phyloP scores from a whole-genome alignment of 2,329 filamentous ascomycete species.

The Calonectria hawksworthii region DNA sequence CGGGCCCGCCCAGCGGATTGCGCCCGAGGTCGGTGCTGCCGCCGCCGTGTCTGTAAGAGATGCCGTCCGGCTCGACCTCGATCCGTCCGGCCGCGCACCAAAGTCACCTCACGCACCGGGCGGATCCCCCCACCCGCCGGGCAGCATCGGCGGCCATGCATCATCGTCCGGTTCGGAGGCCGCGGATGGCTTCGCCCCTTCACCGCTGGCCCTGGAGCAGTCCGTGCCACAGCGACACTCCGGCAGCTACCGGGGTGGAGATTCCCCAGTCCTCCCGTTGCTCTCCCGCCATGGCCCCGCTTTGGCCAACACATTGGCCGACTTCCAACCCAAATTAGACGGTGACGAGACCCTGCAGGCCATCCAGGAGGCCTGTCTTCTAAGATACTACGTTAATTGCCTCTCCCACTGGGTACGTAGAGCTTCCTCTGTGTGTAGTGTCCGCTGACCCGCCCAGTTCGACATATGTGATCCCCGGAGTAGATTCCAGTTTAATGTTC shows the following conservation, averaged over 20 bases:
- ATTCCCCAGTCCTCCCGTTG: neutral
- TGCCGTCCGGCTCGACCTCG: neutral
- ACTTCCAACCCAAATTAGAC: slow-evolving; percentile 13
- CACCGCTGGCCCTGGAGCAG: neutral
- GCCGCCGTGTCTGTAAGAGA: neutral
- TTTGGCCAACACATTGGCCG: slow-evolving; percentile 23
- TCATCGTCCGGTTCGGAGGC: neutral
- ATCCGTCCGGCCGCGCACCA: neutral
- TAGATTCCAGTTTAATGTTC: slow-evolving; percentile 30
- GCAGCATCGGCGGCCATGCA: neutral
- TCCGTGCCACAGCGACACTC: neutral
- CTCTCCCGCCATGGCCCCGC: slow-evolving; percentile 29
- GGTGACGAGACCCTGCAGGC: neutral
- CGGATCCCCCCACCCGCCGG: slow-evolving; percentile 1
- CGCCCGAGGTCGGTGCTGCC: neutral
- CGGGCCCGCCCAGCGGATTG: slow-evolving; percentile 18
- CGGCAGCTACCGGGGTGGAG: neutral
- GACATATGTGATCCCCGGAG: slow-evolving; percentile 34
- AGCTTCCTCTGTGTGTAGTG: rapidly evolving
- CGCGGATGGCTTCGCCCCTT: neutral
- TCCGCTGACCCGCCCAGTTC: slow-evolving; percentile 14
- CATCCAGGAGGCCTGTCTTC: slow-evolving; percentile 37
- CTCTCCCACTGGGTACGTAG: slow-evolving; percentile 34
- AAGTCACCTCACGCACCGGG: neutral
- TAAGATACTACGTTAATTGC: slow-evolving; percentile 39